phyloP scores from a whole-genome alignment of 148 eudicot species.

The Chenopodium berlandieri region DNA sequence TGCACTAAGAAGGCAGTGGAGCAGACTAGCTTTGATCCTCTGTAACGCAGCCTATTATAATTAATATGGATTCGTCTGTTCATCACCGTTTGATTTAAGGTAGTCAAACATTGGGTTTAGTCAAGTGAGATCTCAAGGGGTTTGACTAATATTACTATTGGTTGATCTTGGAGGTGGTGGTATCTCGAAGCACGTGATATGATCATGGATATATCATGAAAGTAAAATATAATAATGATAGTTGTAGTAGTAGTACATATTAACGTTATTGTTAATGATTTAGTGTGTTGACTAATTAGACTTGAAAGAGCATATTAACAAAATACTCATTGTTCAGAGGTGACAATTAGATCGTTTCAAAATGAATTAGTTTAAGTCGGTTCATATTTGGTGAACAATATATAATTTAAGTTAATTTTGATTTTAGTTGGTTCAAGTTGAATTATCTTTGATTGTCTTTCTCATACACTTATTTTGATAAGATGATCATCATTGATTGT shows the following conservation, averaged over 20 bases:
- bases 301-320: not conserved
- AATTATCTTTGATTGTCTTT: no score
- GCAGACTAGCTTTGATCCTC: slow-evolving; percentile 15
- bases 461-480: no score
- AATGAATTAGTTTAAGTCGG: no score
- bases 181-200: slow-evolving; percentile 24
- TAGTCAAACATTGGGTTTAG: slow-evolving; percentile 12
- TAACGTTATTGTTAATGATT: slow-evolving; percentile 4
- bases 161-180: slow-evolving; percentile 21
- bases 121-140: not conserved
- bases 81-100: not conserved
- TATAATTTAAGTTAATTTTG: no score
- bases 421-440: no score
- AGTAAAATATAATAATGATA: not conserved
- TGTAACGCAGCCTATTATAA: slow-evolving; percentile 1
- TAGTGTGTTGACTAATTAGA: not conserved
- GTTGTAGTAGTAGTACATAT: not conserved
- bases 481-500: no score
- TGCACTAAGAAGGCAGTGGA: slow-evolving; percentile 20
- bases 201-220: slow-evolving; percentile 23
- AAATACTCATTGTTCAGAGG: no score
- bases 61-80: not conserved
- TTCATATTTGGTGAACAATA: no score
- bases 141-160: slow-evolving; percentile 20
- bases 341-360: no score